phyloP scores from a whole-genome alignment of 2,329 filamentous ascomycete genomes.

The Rugonectria rugulosa region DNA sequence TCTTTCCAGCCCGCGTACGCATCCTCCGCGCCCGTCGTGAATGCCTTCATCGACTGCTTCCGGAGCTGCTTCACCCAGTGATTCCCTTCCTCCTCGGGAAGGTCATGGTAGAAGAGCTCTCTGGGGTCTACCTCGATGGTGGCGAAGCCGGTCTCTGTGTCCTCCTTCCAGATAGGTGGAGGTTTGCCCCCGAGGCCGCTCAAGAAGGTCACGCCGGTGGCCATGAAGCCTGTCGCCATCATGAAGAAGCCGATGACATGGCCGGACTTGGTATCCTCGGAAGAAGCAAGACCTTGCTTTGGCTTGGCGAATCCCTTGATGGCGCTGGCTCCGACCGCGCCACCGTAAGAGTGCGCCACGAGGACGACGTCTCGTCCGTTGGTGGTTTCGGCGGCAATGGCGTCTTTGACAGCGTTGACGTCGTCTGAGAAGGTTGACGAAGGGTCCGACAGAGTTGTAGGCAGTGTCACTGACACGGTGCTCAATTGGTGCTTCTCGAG shows the following conservation, averaged over 20 bases:
- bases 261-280: slow-evolving; percentile 32
- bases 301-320: slow-evolving; percentile 50
- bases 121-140: slow-evolving; percentile 47
- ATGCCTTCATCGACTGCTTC: slow-evolving; percentile 50
- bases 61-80: slow-evolving; percentile 52
- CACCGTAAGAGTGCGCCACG: slow-evolving; percentile 58
- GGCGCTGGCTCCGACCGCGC: slow-evolving; percentile 54
- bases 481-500: slow-evolving; percentile 44
- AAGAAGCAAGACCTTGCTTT: slow-evolving; percentile 8
- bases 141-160: slow-evolving; percentile 51
- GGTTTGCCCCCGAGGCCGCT: slow-evolving; percentile 50
- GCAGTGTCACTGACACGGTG: slow-evolving; percentile 48
- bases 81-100: slow-evolving; percentile 51
- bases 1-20: slow-evolving; percentile 57
- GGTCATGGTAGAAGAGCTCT: slow-evolving; percentile 59
- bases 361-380: slow-evolving; percentile 54
- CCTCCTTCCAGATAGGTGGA: slow-evolving; percentile 50
- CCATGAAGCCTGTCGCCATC: slow-evolving; percentile 53
- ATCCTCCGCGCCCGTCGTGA: slow-evolving; percentile 54
- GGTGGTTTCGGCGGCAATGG: slow-evolving; percentile 45
- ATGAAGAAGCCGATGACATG: slow-evolving; percentile 53
- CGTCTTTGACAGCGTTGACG: slow-evolving; percentile 47
- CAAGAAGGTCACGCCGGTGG: slow-evolving; percentile 49
- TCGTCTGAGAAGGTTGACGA: slow-evolving; percentile 51
- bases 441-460: slow-evolving; percentile 46